A percentile compares a stretch with the other conserved stretches of the same genome.
Evolutionary conservation across 192 early-diverging fungal species (phyloP).

Genomic region (Coemansia sp.): DNA sequence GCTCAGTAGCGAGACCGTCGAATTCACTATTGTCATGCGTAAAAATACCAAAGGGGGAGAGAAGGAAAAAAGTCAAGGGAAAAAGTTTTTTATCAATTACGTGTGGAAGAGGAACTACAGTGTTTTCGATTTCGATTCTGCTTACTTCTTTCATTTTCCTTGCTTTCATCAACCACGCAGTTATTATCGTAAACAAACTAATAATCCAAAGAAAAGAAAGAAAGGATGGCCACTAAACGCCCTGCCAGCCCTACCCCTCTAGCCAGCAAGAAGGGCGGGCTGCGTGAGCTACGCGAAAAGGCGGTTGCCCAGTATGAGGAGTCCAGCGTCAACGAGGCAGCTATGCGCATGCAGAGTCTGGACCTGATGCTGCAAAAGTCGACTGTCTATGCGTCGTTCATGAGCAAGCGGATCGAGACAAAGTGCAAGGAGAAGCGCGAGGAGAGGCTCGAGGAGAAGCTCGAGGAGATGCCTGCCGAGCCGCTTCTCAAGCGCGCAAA

Average conservation of each 20-base stretch:
- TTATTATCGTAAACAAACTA: not conserved
- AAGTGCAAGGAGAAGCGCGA: constrained; percentile 67
- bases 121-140: no score
- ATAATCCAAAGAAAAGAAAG: no score
- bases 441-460: constrained; percentile 54
- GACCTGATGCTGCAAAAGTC: constrained; percentile 82
- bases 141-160: no score
- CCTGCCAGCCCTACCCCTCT: no score
- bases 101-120: no score
- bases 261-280: not conserved
- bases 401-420: constrained; percentile 72
- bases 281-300: constrained; percentile 52
- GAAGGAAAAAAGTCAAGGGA: not conserved
- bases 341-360: constrained; percentile 70
- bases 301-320: constrained; percentile 65
- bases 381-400: constrained; percentile 74
- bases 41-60: no score
- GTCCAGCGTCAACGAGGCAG: constrained; percentile 44
- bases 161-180: no score
- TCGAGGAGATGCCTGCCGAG: constrained; percentile 18
- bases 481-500: constrained; percentile 12
- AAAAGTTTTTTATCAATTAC: no score
- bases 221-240: no score
- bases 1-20: not conserved
- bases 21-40: no score